Percentiles rank a stretch among this genome's conserved stretches.
phyloP scores from a whole-genome alignment of 2,329 filamentous ascomycete species.

The Ceratocystis diversiconidia region DNA sequence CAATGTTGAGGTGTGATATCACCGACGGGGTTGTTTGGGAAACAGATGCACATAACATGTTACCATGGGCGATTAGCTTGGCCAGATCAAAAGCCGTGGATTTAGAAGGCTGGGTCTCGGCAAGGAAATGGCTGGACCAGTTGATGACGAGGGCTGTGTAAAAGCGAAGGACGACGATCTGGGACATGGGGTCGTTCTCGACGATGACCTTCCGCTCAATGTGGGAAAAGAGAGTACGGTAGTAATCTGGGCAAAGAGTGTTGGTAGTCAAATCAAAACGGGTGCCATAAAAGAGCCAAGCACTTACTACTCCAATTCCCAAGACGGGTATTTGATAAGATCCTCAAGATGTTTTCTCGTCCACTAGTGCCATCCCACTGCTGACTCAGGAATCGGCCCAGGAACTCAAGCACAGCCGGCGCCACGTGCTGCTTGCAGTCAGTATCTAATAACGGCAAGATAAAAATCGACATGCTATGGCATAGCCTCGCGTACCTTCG shows the following conservation, averaged over 20 bases:
- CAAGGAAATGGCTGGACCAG: constrained; percentile 37
- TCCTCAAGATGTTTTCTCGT: constrained; percentile 39
- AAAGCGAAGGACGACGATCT: constrained; percentile 46
- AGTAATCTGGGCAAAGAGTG: constrained; percentile 32
- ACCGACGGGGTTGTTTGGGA: constrained; percentile 37
- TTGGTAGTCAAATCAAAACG: constrained; percentile 30
- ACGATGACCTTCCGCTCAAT: constrained; percentile 38
- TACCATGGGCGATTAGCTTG: constrained; percentile 35
- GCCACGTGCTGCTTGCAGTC: constrained; percentile 30
- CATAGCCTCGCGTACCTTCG: constrained; percentile 33
- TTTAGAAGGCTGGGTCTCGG: constrained; percentile 26
- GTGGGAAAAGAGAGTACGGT: constrained; percentile 33
- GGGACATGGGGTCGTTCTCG: constrained; percentile 36
- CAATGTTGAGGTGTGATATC: constrained; percentile 39
- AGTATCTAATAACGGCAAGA: background rate
- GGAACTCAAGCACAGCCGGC: constrained; percentile 35
- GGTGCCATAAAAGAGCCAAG: background rate
- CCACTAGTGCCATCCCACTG: constrained; percentile 49
- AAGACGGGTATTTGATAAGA: constrained; percentile 43
- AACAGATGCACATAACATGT: constrained; percentile 44
- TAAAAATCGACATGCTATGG: background rate
- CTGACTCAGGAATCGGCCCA: constrained; percentile 36
- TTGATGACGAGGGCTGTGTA: constrained; percentile 53
- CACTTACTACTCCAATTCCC: constrained; percentile 39
- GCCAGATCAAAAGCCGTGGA: constrained; percentile 29